Evolutionary conservation across 148 eudicot species (phyloP).

Genomic region (Cornus suecica): DNA sequence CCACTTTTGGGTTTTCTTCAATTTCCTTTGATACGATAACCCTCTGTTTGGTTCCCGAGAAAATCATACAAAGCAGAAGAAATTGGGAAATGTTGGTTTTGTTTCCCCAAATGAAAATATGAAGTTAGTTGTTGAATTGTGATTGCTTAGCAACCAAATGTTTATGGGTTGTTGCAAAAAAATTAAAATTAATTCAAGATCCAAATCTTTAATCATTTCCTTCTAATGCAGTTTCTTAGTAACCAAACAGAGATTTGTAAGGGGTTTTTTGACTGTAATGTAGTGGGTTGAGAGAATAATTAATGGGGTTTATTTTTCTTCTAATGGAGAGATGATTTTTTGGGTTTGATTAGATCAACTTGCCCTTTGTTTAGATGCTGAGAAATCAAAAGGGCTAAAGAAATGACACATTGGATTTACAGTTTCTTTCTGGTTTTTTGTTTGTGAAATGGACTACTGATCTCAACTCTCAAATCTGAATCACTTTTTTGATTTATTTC

Average conservation of each 20-base stretch:
- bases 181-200: too few species aligned
- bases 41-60: slow-evolving; percentile 11
- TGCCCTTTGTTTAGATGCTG: neutral
- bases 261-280: too few species aligned
- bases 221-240: too few species aligned
- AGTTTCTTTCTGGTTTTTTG: neutral
- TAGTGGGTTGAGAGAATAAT: too few species aligned
- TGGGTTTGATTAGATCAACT: neutral
- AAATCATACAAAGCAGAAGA: neutral
- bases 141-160: neutral
- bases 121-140: neutral
- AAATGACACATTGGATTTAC: neutral
- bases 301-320: too few species aligned
- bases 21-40: neutral
- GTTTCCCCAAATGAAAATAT: neutral
- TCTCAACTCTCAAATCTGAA: too few species aligned
- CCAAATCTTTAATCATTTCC: too few species aligned
- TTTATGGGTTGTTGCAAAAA: neutral
- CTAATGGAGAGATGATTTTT: neutral
- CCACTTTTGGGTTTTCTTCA: neutral
- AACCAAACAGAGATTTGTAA: too few species aligned
- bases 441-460: neutral
- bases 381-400: neutral
- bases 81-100: neutral
- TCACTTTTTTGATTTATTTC: neutral